A percentile compares a stretch with the other conserved stretches of the same genome.
Evolutionary conservation across 805 yeast genomes (phyloP).

Genomic region (Yarrowia sp.): DNA sequence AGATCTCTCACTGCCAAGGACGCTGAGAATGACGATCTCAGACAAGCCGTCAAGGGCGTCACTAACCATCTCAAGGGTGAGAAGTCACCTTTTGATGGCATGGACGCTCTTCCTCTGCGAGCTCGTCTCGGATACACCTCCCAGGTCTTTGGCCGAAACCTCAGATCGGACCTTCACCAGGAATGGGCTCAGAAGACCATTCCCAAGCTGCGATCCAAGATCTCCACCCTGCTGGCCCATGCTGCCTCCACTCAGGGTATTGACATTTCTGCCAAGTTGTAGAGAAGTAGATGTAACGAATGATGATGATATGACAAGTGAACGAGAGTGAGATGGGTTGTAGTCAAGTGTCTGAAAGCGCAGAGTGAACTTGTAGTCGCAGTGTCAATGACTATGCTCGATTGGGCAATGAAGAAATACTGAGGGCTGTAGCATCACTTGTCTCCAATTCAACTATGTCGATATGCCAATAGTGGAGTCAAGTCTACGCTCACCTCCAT

Average conservation of each 20-base stretch:
- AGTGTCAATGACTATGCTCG: too few species aligned
- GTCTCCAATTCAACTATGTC: too few species aligned
- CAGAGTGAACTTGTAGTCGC: too few species aligned
- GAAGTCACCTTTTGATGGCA: slow-evolving; percentile 1
- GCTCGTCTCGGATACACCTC: slow-evolving; percentile 44
- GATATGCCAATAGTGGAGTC: too few species aligned
- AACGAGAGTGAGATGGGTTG: too few species aligned
- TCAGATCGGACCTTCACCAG: slow-evolving; percentile 49
- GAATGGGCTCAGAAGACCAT: slow-evolving; percentile 41
- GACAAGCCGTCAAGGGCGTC: slow-evolving; percentile 33
- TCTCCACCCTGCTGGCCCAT: slow-evolving; percentile 35
- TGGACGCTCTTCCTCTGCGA: slow-evolving; percentile 28
- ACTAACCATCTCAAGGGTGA: slow-evolving; percentile 28
- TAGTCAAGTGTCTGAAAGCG: too few species aligned
- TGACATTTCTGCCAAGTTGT: slow-evolving; percentile 37
- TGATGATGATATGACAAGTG: slow-evolving; percentile 1
- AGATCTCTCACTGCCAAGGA: slow-evolving; percentile 35
- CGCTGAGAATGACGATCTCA: slow-evolving; percentile 22
- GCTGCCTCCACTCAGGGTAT: slow-evolving; percentile 38
- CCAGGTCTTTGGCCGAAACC: slow-evolving; percentile 49
- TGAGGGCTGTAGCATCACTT: too few species aligned
- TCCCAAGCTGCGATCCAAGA: slow-evolving; percentile 41
- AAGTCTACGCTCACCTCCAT: too few species aligned
- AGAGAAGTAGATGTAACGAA: neutral
- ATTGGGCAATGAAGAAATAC: too few species aligned